These are phyloP conservation scores for Pythium oligandrum DNA, from an alignment of 352 stramenopile genomes.

Conservation along the genomic window DNA sequence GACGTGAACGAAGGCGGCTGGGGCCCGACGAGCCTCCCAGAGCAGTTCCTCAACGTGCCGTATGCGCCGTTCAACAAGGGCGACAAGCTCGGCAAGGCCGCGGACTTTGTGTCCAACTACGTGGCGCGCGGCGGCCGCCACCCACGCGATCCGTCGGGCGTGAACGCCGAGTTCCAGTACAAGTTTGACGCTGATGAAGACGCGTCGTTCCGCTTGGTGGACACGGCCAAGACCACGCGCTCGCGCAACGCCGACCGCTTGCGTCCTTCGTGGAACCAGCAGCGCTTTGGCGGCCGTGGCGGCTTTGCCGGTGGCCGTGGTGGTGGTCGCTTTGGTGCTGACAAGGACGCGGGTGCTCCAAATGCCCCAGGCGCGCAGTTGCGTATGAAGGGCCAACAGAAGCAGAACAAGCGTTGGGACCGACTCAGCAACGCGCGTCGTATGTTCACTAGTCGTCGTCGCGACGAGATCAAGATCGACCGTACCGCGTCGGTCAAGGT, in stretches of 20 bases:
- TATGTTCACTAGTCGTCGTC: slow-evolving; percentile 53
- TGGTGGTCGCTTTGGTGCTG: slow-evolving; percentile 25
- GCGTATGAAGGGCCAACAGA: slow-evolving; percentile 81
- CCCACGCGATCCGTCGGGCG: slow-evolving; percentile 67
- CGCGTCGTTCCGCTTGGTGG: slow-evolving; percentile 91
- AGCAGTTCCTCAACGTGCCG: slow-evolving; percentile 91
- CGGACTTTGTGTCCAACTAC: slow-evolving; percentile 91
- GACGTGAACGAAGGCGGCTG: slow-evolving; percentile 82
- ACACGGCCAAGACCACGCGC: slow-evolving; percentile 88
- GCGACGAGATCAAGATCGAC: slow-evolving; percentile 75
- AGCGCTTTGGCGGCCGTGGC: slow-evolving; percentile 67
- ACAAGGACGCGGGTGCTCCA: slow-evolving; percentile 36
- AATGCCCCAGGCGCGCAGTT: slow-evolving; percentile 39
- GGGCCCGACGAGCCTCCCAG: slow-evolving; percentile 79
- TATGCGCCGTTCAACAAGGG: slow-evolving; percentile 96
- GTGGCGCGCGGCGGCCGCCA: slow-evolving; percentile 40
- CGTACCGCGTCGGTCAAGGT: slow-evolving; percentile 89
- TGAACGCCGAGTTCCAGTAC: slow-evolving; percentile 94
- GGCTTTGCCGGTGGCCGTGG: slow-evolving; percentile 32
- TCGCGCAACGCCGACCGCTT: slow-evolving; percentile 75
- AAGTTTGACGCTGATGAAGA: slow-evolving; percentile 91
- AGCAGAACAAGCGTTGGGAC: slow-evolving; percentile 85
- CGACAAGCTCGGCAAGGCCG: slow-evolving; percentile 92
- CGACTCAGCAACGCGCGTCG: slow-evolving; percentile 71
- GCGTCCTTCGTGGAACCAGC: slow-evolving; percentile 82